These are phyloP conservation scores for Pulveroboletus ravenelii DNA, from an alignment of 768 basidiomycete species.

Conservation along the genomic window DNA sequence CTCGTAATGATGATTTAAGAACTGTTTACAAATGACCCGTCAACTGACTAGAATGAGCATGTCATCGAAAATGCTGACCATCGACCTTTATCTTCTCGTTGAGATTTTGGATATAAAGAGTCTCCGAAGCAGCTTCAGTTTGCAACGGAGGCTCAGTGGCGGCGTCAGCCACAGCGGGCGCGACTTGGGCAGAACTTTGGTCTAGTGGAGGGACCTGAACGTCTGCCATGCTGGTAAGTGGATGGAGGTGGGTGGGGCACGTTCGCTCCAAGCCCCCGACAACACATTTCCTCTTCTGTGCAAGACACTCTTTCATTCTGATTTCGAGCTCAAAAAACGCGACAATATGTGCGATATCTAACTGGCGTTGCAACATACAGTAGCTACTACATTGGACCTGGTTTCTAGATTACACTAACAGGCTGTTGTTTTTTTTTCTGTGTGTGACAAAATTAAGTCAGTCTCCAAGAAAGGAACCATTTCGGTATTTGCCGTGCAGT, in stretches of 20 bases:
- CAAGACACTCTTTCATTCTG: background rate
- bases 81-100: constrained; percentile 91
- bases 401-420: background rate
- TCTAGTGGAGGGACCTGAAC: constrained; percentile 30
- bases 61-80: constrained; percentile 37
- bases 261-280: constrained; percentile 10
- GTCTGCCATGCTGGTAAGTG: constrained; percentile 33
- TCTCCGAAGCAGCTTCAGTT: constrained; percentile 63
- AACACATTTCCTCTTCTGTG: constrained; percentile 16
- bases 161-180: constrained; percentile 16
- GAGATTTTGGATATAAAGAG: constrained; percentile 92
- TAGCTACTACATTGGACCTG: background rate
- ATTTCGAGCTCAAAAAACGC: background rate
- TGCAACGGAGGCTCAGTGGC: constrained; percentile 23
- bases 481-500: constrained; percentile 21
- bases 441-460: background rate
- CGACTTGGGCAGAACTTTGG: constrained; percentile 25
- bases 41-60: constrained; percentile 4
- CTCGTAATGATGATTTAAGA: constrained; percentile 80
- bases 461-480: background rate
- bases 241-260: background rate
- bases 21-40: constrained; percentile 42
- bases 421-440: background rate
- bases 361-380: background rate
- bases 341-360: background rate